Evolutionary conservation across 495 filamentous ascomycete species (phyloP).

Genomic region (Venustampulla echinocandica): DNA sequence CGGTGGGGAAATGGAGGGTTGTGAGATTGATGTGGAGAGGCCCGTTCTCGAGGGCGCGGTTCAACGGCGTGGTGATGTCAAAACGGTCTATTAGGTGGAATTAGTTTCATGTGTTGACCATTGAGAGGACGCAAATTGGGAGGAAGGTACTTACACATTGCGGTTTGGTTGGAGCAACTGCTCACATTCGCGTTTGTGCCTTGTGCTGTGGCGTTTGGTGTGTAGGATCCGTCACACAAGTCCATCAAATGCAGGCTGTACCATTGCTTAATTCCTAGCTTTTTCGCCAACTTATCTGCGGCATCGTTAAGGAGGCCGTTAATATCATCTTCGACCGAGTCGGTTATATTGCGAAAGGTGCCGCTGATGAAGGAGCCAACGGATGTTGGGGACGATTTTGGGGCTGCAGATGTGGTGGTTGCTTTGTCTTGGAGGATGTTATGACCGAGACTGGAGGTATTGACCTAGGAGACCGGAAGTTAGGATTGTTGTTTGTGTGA

Average conservation of each 20-base stretch:
- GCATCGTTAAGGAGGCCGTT: constrained; percentile 32
- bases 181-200: constrained; percentile 45
- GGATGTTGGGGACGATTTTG: constrained; percentile 20
- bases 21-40: constrained; percentile 39
- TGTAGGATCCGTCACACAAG: constrained; percentile 56
- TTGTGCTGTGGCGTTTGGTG: constrained; percentile 40
- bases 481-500: too few relatives aligned
- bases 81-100: constrained; percentile 34
- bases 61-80: constrained; percentile 49
- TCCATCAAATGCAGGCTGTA: constrained; percentile 65
- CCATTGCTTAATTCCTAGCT: constrained; percentile 57
- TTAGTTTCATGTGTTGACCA: too few relatives aligned
- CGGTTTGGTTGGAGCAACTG: constrained; percentile 50
- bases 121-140: not conserved
- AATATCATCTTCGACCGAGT: constrained; percentile 27
- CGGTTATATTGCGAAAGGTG: constrained; percentile 29
- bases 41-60: constrained; percentile 42
- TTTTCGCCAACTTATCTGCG: constrained; percentile 35
- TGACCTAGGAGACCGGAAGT: too few relatives aligned
- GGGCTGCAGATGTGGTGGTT: constrained; percentile 15
- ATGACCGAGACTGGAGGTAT: constrained; percentile 53
- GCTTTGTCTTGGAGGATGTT: constrained; percentile 39
- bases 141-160: constrained; percentile 37
- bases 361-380: constrained; percentile 17
- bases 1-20: constrained; percentile 52